Evolutionary conservation across 345 rosid species (phyloP), one percentile per base, ranked within the genome.

Genomic region (Aquilaria malaccensis): DNA sequence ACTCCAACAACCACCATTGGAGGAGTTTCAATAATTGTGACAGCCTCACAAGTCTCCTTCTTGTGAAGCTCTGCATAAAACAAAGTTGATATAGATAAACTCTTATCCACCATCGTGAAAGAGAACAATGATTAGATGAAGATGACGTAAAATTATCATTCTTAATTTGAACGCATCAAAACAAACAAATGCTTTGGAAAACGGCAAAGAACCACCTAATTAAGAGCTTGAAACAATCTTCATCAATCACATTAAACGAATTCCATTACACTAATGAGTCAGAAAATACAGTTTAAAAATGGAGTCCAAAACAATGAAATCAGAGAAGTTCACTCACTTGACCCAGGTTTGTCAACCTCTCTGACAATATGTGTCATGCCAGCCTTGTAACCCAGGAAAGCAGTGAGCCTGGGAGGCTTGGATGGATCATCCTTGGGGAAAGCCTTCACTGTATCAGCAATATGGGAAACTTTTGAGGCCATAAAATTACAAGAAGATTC

Each of bases 311-410:
- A 13, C 14, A 51, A 37, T 4, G 7, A 2, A 59, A 41, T 13
- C 7, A 37, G 7, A 22, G 7, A 29, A 55, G 56, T 1, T 3
- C 12, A 41, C 90, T 80, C 74, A 86, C 96, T 89, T 31, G 97
- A 89, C 66, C 97, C 95, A 2, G 97, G 95, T 33, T 89, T 89
- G 51, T 86, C 95, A 1, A 89, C 97, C 59, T 89, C 97, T 58
- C 95, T 70, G 46, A 89, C 94, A 80, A 89, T 89, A 75, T 89
- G 97, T 11, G 97, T 87, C 97, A 86, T 89, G 4, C 97, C 92
- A 74, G 96, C 97, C 73, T 89, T 87, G 79, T 89, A 87, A 53
- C 95, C 95, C 78, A 89, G 43, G 77, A 89, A 87, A 51, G 97
- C 88, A n/a, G 95, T 89, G 30, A 89, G 79, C 75, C 66, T 87